A percentile compares a stretch with the other conserved stretches of the same genome.
Evolutionary conservation across 805 yeast species (phyloP).

Genomic region (Grigorovia jiainica): DNA sequence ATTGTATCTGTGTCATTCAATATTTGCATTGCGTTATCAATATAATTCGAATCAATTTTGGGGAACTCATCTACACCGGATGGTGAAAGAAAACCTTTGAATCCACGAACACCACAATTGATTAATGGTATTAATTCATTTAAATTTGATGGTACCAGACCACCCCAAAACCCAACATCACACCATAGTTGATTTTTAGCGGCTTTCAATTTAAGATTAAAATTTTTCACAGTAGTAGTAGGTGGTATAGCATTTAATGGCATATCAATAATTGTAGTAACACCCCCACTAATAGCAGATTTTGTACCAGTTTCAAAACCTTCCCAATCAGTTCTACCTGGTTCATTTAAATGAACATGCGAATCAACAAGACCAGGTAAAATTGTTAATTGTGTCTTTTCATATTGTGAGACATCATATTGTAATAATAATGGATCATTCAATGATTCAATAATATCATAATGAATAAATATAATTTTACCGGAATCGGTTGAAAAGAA

Average conservation of each 20-base stretch:
- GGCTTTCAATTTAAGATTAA: conserved; percentile 65
- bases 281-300: conserved; percentile 94
- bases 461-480: conserved; percentile 47
- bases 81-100: conserved; percentile 86
- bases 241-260: conserved; percentile 95
- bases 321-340: conserved; percentile 98
- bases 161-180: conserved; percentile 96
- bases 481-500: conserved; percentile 50
- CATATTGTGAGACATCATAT: conserved; percentile 38
- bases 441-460: conserved; percentile 27
- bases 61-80: conserved; percentile 97
- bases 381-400: conserved; percentile 52
- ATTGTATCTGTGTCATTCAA: conserved; percentile 59
- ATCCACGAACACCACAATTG: conserved; percentile 83
- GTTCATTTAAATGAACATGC: conserved; percentile 92
- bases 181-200: conserved; percentile 82
- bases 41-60: conserved; percentile 56
- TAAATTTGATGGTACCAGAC: conserved; percentile 72
- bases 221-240: conserved; percentile 73
- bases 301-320: conserved; percentile 95
- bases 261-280: conserved; percentile 92
- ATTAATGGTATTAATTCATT: conserved; percentile 65
- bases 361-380: conserved; percentile 91
- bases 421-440: conserved; percentile 24
- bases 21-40: conserved; percentile 52